Evolutionary conservation across 768 basidiomycete genomes (phyloP).

Genomic region (Suillus spraguei): DNA sequence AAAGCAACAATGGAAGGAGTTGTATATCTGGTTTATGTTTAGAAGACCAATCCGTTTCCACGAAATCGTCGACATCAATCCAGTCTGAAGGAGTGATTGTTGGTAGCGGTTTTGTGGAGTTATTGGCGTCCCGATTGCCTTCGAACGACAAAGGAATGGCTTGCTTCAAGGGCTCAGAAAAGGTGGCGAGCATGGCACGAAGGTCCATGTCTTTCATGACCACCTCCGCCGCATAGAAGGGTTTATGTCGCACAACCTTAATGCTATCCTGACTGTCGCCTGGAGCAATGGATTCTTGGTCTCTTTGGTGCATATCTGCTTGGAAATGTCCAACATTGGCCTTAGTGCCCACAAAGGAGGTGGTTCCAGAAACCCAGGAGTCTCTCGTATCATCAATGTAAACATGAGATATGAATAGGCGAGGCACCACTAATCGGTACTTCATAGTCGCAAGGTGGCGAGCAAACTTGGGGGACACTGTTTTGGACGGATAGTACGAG

Average conservation of each 20-base stretch:
- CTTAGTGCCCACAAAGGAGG: conserved; percentile 84
- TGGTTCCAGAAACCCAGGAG: conserved; percentile 80
- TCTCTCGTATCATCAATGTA: conserved; percentile 82
- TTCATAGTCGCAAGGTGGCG: conserved; percentile 90
- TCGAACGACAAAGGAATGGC: conserved; percentile 50
- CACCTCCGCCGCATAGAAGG: conserved; percentile 88
- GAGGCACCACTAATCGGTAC: conserved; percentile 78
- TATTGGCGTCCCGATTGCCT: conserved; percentile 45
- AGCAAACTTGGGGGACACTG: conserved; percentile 83
- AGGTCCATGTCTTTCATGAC: conserved; percentile 76
- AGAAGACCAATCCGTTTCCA: conserved; percentile 73
- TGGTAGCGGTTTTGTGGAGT: conserved; percentile 27
- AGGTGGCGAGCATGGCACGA: conserved; percentile 76
- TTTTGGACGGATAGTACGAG: conserved; percentile 70
- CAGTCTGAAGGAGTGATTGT: conserved; percentile 53
- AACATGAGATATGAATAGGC: conserved; percentile 82
- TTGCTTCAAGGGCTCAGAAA: conserved; percentile 71
- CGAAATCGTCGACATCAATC: conserved; percentile 81
- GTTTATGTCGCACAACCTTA: conserved; percentile 70
- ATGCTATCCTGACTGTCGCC: conserved; percentile 59
- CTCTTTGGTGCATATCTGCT: conserved; percentile 91
- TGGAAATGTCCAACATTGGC: conserved; percentile 78
- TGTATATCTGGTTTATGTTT: conserved; percentile 59
- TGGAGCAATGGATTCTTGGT: conserved; percentile 70
- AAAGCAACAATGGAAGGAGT: conserved; percentile 70